Conservation (phyloP, 2,329 filamentous ascomycete genomes). For the Fusarium circinatum region DNA sequence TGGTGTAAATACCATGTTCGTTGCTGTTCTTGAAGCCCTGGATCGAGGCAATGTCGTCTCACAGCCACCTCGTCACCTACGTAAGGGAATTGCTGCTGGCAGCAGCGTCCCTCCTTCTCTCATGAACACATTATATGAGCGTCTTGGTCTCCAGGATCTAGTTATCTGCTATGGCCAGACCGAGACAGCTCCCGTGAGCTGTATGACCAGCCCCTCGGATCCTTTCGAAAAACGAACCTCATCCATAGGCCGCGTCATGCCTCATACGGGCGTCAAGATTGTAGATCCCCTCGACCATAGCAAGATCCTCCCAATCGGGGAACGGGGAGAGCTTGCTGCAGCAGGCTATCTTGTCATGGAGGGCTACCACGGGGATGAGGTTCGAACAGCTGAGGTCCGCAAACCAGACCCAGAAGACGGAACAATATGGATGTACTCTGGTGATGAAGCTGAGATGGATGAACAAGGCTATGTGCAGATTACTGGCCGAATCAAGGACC, state of each 20-base stretch:
- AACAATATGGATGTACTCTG: conserved; percentile 87
- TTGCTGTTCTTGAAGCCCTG: conserved; percentile 84
- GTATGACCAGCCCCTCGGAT: conserved; percentile 85
- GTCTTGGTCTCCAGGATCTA: conserved; percentile 80
- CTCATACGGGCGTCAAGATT: conserved; percentile 81
- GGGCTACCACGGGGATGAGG: conserved; percentile 84
- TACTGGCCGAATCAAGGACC: conserved; percentile 91
- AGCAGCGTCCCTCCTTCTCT: conserved; percentile 84
- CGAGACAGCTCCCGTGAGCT: conserved; percentile 81
- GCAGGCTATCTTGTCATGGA: conserved; percentile 91
- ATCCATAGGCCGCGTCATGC: conserved; percentile 82
- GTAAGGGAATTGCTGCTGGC: conserved; percentile 93
- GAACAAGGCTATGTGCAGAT: conserved; percentile 85
- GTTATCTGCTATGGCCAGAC: conserved; percentile 99
- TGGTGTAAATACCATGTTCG: conserved; percentile 94
- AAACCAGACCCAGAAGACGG: conserved; percentile 56
- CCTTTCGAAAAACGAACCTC: conserved; percentile 77
- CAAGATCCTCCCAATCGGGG: conserved; percentile 68
- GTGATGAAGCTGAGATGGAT: conserved; percentile 91
- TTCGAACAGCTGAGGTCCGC: conserved; percentile 74
- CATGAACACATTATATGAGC: conserved; percentile 79
- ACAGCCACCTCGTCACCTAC: conserved; percentile 56
- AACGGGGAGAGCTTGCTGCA: conserved; percentile 83
- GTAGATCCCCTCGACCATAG: conserved; percentile 73
- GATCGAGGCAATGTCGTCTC: conserved; percentile 51